Percentiles rank a stretch among this genome's conserved stretches.
Conservation (phyloP, 2,329 filamentous ascomycete genomes). For the Pochonia chlamydosporia region DNA sequence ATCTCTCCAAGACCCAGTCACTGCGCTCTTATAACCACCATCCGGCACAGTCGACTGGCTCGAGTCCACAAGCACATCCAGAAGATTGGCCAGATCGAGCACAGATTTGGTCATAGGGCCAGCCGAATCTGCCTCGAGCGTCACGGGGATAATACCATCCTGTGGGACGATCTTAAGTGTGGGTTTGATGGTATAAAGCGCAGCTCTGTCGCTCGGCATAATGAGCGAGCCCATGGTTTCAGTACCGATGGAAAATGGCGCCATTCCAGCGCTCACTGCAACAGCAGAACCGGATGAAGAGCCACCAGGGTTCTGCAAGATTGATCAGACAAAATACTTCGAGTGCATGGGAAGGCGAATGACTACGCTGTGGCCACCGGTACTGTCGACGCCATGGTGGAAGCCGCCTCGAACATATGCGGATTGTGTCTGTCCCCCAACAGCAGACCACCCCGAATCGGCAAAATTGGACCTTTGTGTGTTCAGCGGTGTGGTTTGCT, state of each 20-base stretch:
- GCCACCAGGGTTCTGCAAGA: slow-evolving; percentile 32
- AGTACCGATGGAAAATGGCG: slow-evolving; percentile 50
- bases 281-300: slow-evolving; percentile 52
- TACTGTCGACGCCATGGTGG: slow-evolving; percentile 1
- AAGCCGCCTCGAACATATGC: slow-evolving; percentile 10
- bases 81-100: slow-evolving; percentile 7
- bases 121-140: slow-evolving; percentile 4
- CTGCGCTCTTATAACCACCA: slow-evolving; percentile 4
- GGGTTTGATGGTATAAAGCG: slow-evolving; percentile 11
- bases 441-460: slow-evolving; percentile 11
- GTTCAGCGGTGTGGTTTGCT: background rate
- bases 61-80: slow-evolving; percentile 7
- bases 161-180: slow-evolving; percentile 6
- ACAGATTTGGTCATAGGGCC: slow-evolving; percentile 10
- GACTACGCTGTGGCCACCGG: slow-evolving; percentile 9
- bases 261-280: slow-evolving; percentile 45
- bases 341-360: background rate
- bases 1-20: slow-evolving; percentile 9
- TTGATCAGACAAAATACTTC: background rate
- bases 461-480: background rate
- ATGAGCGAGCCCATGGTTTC: slow-evolving; percentile 44
- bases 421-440: slow-evolving; percentile 11
- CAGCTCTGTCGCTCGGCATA: slow-evolving; percentile 8
- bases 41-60: slow-evolving; percentile 5
- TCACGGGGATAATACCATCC: slow-evolving; percentile 7